Evolutionary conservation across 306 rosid species (phyloP).

Genomic region (Citrullus mucosospermus): DNA sequence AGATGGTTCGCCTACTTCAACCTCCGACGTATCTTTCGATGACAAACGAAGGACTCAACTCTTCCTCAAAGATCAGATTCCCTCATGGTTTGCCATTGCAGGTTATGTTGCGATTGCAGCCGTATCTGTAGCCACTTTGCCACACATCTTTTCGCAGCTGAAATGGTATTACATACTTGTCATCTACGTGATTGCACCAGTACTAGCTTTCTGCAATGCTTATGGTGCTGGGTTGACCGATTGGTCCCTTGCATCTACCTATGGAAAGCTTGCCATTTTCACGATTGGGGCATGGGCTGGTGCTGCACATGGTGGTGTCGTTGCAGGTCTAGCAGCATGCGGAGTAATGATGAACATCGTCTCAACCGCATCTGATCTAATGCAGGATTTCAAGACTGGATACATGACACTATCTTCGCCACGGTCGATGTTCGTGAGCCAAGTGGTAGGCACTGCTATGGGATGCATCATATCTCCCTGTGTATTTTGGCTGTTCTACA

Average conservation of each 20-base stretch:
- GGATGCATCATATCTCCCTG: conserved; percentile 92
- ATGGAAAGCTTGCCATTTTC: conserved; percentile 87
- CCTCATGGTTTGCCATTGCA: conserved; percentile 69
- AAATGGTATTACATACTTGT: conserved; percentile 81
- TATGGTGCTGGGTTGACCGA: conserved; percentile 80
- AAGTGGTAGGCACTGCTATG: conserved; percentile 79
- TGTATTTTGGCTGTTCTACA: conserved; percentile 93
- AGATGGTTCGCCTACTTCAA: conserved; percentile 8
- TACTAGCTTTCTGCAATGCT: conserved; percentile 89
- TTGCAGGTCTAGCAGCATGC: conserved; percentile 70
- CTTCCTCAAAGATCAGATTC: conserved; percentile 73
- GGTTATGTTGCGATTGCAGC: conserved; percentile 71
- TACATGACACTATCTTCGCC: conserved; percentile 90
- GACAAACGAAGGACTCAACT: conserved; percentile 42
- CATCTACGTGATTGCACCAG: conserved; percentile 75
- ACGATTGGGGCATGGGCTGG: conserved; percentile 63
- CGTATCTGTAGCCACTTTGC: conserved; percentile 54
- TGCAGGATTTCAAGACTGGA: conserved; percentile 98
- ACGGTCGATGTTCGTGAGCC: conserved; percentile 83
- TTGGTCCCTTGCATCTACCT: conserved; percentile 66
- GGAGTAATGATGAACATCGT: conserved; percentile 95
- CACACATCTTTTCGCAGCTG: conserved; percentile 71
- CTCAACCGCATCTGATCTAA: conserved; percentile 83
- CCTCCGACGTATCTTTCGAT: conserved; percentile 30
- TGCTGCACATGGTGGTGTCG: conserved; percentile 52